Conservation (phyloP, 768 basidiomycete species). For the Mrakia hoshinonis region DNA sequence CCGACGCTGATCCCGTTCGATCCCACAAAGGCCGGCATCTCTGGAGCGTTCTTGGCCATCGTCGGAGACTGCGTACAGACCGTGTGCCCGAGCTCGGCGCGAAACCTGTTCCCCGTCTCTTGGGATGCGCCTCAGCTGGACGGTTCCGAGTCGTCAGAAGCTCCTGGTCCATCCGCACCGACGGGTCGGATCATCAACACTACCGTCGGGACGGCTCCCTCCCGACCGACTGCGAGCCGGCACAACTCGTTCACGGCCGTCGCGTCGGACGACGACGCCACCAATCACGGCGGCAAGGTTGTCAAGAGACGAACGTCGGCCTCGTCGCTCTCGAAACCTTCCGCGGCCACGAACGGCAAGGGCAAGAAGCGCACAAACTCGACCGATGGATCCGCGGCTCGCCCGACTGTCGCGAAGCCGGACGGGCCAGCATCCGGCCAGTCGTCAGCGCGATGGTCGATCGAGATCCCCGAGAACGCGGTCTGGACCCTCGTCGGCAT, state of each 20-base stretch:
- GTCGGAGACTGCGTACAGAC: slow-evolving; percentile 18
- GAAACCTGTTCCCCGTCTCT: slow-evolving; percentile 6
- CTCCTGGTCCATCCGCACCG: neutral
- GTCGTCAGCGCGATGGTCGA: slow-evolving; percentile 14
- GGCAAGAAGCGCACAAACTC: slow-evolving; percentile 10
- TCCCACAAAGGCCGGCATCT: slow-evolving; percentile 11
- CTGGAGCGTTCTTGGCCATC: slow-evolving; percentile 22
- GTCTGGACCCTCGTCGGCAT: slow-evolving; percentile 26
- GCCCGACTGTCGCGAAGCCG: slow-evolving; percentile 1
- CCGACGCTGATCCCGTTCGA: slow-evolving; percentile 1
- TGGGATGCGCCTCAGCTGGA: neutral
- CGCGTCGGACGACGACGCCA: neutral
- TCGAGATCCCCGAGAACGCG: slow-evolving; percentile 11
- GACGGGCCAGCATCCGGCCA: neutral
- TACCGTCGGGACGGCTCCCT: neutral
- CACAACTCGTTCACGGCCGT: neutral
- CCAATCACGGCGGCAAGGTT: slow-evolving; percentile 20
- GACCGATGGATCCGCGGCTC: neutral
- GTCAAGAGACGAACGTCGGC: slow-evolving; percentile 16
- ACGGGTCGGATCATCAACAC: neutral
- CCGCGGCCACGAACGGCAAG: slow-evolving; percentile 4
- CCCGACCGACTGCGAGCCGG: neutral
- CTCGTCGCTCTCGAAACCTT: neutral
- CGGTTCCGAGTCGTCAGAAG: neutral
- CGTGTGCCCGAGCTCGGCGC: neutral